Evolutionary conservation across 2,329 filamentous ascomycete genomes (phyloP).

Genomic region (Fusarium hainanense): DNA sequence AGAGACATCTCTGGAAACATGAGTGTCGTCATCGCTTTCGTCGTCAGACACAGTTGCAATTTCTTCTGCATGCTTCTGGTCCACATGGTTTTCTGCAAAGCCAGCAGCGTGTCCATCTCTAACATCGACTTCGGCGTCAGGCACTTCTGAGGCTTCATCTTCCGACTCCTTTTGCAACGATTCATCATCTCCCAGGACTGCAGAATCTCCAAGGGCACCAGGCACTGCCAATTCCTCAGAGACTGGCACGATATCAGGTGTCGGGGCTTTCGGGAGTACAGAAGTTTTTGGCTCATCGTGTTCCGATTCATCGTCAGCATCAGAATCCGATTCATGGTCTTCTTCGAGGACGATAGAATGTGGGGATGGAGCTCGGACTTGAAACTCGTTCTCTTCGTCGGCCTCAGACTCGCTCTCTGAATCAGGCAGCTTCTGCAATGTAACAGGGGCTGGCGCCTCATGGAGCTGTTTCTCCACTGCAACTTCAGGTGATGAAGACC

Average conservation of each 20-base stretch:
- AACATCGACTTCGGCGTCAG: not conserved
- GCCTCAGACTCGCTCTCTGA: constrained; percentile 18
- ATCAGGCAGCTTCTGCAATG: not conserved
- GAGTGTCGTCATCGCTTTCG: constrained; percentile 21
- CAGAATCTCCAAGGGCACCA: not conserved
- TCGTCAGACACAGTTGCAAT: constrained; percentile 3
- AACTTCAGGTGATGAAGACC: not conserved
- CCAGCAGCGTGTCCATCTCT: not conserved
- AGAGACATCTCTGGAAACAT: constrained; percentile 12
- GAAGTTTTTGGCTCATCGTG: not conserved
- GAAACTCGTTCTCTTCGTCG: not conserved
- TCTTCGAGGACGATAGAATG: not conserved
- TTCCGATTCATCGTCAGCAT: not conserved
- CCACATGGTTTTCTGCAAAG: not conserved
- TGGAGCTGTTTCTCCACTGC: not conserved
- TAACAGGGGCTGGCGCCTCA: not conserved
- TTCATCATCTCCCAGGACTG: not conserved
- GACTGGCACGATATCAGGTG: not conserved
- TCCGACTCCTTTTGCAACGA: not conserved
- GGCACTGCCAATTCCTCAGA: not conserved
- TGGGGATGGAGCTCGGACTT: not conserved
- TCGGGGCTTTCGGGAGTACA: not conserved
- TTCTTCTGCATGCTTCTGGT: not conserved
- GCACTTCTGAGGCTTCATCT: not conserved
- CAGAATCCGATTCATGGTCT: constrained; percentile 3